phyloP scores from a whole-genome alignment of 192 early-diverging fungal species.

The Paraglomus brasilianum region DNA sequence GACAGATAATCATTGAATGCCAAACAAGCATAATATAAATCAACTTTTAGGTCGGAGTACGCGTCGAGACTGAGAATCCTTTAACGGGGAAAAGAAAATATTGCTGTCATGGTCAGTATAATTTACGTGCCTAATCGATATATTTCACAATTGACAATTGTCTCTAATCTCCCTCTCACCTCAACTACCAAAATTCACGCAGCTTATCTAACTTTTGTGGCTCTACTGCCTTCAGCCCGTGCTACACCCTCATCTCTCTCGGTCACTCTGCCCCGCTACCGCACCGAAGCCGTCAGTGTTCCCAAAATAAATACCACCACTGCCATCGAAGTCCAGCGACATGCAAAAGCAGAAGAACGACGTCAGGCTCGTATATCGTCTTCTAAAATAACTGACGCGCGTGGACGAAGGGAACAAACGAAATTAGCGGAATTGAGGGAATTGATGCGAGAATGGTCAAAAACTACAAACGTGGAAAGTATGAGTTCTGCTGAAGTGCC shows the following conservation, averaged over 20 bases:
- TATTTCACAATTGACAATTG: no score
- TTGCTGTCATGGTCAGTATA: conserved; percentile 67
- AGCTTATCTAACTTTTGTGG: conserved; percentile 31
- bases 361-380: conserved; percentile 42
- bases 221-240: not conserved
- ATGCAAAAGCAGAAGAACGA: conserved; percentile 57
- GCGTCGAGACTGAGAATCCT: conserved; percentile 65
- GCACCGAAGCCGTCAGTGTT: conserved; percentile 39
- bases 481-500: conserved; percentile 21
- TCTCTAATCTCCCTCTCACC: no score
- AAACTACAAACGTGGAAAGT: conserved; percentile 29
- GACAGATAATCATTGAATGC: no score
- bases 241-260: not conserved
- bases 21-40: no score
- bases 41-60: conserved; percentile 51
- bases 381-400: conserved; percentile 13
- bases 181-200: no score
- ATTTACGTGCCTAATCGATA: conserved; percentile 57
- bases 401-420: conserved; percentile 31
- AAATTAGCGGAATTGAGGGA: conserved; percentile 42
- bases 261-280: not conserved
- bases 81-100: conserved; percentile 53
- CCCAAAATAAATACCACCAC: conserved; percentile 54
- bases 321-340: conserved; percentile 51
- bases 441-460: conserved; percentile 46